Evolutionary conservation across 805 yeast species (phyloP).

Genomic region (Candida schatavii): DNA sequence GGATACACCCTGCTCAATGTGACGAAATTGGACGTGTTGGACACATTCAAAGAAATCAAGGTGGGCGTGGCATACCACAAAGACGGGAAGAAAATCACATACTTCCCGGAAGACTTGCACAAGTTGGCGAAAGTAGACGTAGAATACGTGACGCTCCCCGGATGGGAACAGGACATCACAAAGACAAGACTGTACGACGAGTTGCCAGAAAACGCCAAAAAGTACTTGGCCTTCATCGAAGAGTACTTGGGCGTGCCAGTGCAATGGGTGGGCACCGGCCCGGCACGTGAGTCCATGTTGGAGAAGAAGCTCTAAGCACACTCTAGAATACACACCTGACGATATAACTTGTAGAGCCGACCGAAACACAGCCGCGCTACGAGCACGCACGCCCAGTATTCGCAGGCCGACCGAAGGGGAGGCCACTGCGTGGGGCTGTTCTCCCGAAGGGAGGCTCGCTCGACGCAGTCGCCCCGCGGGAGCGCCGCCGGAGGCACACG

Average conservation of each 20-base stretch:
- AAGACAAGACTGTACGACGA: slow-evolving; percentile 65
- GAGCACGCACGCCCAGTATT: too few relatives aligned
- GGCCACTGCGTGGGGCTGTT: too few relatives aligned
- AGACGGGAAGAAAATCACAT: slow-evolving; percentile 69
- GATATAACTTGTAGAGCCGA: too few relatives aligned
- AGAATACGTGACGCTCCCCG: slow-evolving; percentile 86
- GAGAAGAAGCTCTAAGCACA: slow-evolving; percentile 41
- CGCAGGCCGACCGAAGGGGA: too few relatives aligned
- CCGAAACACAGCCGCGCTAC: too few relatives aligned
- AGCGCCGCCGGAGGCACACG: too few relatives aligned
- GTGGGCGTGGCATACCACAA: slow-evolving; percentile 82
- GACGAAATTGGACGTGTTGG: slow-evolving; percentile 94
- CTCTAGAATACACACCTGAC: too few relatives aligned
- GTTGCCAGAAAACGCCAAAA: slow-evolving; percentile 84
- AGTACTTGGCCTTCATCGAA: slow-evolving; percentile 82
- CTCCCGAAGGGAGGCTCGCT: too few relatives aligned
- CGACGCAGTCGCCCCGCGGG: too few relatives aligned
- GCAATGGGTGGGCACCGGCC: slow-evolving; percentile 98
- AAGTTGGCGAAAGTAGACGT: slow-evolving; percentile 88
- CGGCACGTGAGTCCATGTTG: slow-evolving; percentile 92
- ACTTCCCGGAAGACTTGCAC: slow-evolving; percentile 91
- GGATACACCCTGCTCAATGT: slow-evolving; percentile 94
- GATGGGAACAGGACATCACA: slow-evolving; percentile 89
- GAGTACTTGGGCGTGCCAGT: slow-evolving; percentile 79
- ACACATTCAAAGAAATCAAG: slow-evolving; percentile 81